These are phyloP conservation scores for Ceratocystiopsis sp. DNA, from an alignment of 2,329 filamentous ascomycete species.

Conservation along the genomic window DNA sequence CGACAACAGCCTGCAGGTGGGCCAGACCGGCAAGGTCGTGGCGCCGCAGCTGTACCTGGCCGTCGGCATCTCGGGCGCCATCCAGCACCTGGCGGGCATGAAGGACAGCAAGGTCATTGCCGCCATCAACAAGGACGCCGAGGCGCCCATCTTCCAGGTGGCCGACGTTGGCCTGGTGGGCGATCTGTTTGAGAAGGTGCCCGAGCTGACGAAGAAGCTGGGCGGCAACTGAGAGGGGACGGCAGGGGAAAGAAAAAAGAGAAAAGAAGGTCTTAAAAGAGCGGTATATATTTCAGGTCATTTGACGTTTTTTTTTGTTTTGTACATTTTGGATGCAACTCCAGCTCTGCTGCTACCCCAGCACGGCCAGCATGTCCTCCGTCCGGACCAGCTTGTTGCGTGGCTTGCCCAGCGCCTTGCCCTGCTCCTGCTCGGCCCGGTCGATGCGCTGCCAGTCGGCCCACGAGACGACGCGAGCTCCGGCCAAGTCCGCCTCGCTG, in stretches of 20 bases:
- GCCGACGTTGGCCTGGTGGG: conserved; percentile 92
- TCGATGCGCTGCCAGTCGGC: conserved; percentile 75
- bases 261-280: too few relatives aligned
- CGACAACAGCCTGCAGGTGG: conserved; percentile 95
- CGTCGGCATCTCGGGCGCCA: conserved; percentile 89
- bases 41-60: conserved; percentile 91
- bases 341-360: conserved; percentile 17
- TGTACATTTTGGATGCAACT: too few relatives aligned
- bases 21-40: conserved; percentile 97
- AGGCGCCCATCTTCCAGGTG: conserved; percentile 96
- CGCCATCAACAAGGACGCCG: conserved; percentile 92
- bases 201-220: conserved; percentile 89
- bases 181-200: conserved; percentile 89
- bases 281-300: too few relatives aligned
- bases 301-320: too few relatives aligned
- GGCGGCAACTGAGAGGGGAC: neutral
- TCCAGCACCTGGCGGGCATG: conserved; percentile 97
- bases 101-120: conserved; percentile 99
- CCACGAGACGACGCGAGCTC: conserved; percentile 55
- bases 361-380: conserved; percentile 38
- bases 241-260: neutral
- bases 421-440: conserved; percentile 51
- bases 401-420: conserved; percentile 52
- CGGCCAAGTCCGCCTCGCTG: conserved; percentile 31
- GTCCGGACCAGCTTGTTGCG: conserved; percentile 52